phyloP scores from a whole-genome alignment of 2,329 filamentous ascomycete genomes.

The Acephala macrosclerotiorum region DNA sequence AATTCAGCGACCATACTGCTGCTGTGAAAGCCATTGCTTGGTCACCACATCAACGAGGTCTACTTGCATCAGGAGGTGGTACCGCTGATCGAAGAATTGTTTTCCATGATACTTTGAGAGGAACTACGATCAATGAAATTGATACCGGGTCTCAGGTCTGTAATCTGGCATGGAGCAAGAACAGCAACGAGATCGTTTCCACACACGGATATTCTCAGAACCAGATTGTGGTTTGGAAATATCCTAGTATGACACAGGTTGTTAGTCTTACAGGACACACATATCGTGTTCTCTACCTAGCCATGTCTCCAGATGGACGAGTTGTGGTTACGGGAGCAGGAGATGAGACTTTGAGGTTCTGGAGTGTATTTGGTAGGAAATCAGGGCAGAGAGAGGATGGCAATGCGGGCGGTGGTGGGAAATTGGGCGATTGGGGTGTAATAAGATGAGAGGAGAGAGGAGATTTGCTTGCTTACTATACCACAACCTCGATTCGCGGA shows the following conservation, averaged over 20 bases:
- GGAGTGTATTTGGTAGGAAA: slow-evolving; percentile 92
- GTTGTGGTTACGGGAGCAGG: slow-evolving; percentile 95
- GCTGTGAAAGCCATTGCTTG: slow-evolving; percentile 98
- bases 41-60: slow-evolving; percentile 93
- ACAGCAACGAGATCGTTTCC: slow-evolving; percentile 96
- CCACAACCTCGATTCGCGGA: slow-evolving; percentile 3
- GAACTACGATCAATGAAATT: slow-evolving; percentile 81
- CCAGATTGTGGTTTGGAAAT: slow-evolving; percentile 99
- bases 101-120: slow-evolving; percentile 95
- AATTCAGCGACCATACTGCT: slow-evolving; percentile 93
- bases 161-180: slow-evolving; percentile 96
- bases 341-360: slow-evolving; percentile 95
- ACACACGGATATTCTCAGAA: slow-evolving; percentile 98
- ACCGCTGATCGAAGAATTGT: slow-evolving; percentile 97
- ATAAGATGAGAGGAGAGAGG: slow-evolving; percentile 67
- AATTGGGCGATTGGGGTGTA: slow-evolving; percentile 80
- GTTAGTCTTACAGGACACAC: slow-evolving; percentile 95
- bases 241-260: slow-evolving; percentile 97
- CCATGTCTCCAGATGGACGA: slow-evolving; percentile 95
- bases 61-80: slow-evolving; percentile 94
- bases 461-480: slow-evolving; percentile 5
- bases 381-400: slow-evolving; percentile 73
- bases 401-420: slow-evolving; percentile 64
- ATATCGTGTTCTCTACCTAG: slow-evolving; percentile 93
- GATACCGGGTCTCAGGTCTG: slow-evolving; percentile 99